These are phyloP conservation scores for Artemisia tridentata DNA, from an alignment of 129 eudicot genomes.

Conservation along the genomic window DNA sequence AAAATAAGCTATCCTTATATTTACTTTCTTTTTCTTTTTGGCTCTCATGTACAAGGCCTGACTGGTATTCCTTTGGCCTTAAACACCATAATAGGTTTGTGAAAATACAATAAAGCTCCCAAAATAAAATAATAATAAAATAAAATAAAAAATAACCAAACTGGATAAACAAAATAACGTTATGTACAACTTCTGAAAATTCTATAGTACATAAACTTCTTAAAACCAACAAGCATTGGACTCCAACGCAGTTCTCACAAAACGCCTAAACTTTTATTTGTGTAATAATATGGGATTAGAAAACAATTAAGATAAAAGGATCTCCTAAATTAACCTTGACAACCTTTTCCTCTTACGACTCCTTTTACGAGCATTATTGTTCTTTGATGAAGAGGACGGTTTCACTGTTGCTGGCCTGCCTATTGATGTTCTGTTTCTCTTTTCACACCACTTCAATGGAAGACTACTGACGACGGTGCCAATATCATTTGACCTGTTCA, in stretches of 20 bases:
- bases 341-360: conserved; percentile 78
- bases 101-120: too few relatives aligned
- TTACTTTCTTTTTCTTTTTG: too few relatives aligned
- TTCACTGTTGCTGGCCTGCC: conserved; percentile 33
- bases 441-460: conserved; percentile 67
- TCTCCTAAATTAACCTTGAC: conserved; percentile 50
- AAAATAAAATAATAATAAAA: too few relatives aligned
- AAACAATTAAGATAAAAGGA: background rate
- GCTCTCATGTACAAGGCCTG: too few relatives aligned
- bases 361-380: conserved; percentile 37
- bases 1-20: too few relatives aligned
- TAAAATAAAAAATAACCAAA: background rate
- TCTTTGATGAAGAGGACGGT: conserved; percentile 29
- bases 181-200: conserved; percentile 6
- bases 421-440: conserved; percentile 50
- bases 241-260: background rate
- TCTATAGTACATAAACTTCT: background rate
- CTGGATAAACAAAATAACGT: background rate
- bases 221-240: background rate
- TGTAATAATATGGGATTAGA: background rate
- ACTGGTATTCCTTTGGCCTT: too few relatives aligned
- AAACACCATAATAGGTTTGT: too few relatives aligned
- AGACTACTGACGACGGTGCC: conserved; percentile 57
- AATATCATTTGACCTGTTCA: conserved; percentile 55
- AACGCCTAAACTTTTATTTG: background rate